Percentiles rank a stretch among this genome's conserved stretches.
Conservation (phyloP, 2,329 filamentous ascomycete species). For the Mycocentrospora acerina region DNA sequence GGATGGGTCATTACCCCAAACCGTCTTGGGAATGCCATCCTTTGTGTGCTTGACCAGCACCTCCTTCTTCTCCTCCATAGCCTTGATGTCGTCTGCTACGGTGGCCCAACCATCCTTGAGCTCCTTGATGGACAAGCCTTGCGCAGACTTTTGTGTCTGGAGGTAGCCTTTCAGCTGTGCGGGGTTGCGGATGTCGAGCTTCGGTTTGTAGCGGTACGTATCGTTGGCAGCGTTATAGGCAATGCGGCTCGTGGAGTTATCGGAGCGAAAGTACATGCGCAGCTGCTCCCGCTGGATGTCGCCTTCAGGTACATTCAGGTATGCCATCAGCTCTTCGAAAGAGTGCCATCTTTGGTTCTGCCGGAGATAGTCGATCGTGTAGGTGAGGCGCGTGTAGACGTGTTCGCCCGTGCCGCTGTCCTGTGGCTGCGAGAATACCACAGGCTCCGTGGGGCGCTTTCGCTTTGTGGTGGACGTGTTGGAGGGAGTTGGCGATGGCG, state of each 20-base stretch:
- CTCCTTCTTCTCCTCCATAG: slow-evolving; percentile 75
- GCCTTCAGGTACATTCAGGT: slow-evolving; percentile 70
- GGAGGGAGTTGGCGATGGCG: slow-evolving; percentile 59
- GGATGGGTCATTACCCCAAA: slow-evolving; percentile 81
- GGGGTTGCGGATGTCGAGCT: slow-evolving; percentile 77
- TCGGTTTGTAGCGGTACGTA: slow-evolving; percentile 79
- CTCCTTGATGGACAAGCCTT: slow-evolving; percentile 81
- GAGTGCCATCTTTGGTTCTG: slow-evolving; percentile 68
- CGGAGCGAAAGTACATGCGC: slow-evolving; percentile 62
- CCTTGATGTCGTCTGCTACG: slow-evolving; percentile 75
- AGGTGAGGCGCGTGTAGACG: slow-evolving; percentile 84
- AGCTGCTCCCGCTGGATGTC: slow-evolving; percentile 60
- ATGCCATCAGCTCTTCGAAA: slow-evolving; percentile 76
- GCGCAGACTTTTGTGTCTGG: slow-evolving; percentile 77
- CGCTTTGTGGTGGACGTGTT: slow-evolving; percentile 50
- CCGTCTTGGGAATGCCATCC: slow-evolving; percentile 79
- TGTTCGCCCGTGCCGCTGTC: slow-evolving; percentile 75
- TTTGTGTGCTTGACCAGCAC: slow-evolving; percentile 88
- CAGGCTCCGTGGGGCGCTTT: slow-evolving; percentile 58
- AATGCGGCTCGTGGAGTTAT: slow-evolving; percentile 62
- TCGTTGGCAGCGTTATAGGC: slow-evolving; percentile 60
- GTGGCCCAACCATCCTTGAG: slow-evolving; percentile 94
- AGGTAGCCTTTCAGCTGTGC: slow-evolving; percentile 78
- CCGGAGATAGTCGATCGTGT: slow-evolving; percentile 65
- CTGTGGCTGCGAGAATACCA: slow-evolving; percentile 72